A percentile compares a stretch with the other conserved stretches of the same genome.
These are phyloP conservation scores for Calonectria fujianensis DNA, from an alignment of 2,329 filamentous ascomycete species.

Conservation along the genomic window DNA sequence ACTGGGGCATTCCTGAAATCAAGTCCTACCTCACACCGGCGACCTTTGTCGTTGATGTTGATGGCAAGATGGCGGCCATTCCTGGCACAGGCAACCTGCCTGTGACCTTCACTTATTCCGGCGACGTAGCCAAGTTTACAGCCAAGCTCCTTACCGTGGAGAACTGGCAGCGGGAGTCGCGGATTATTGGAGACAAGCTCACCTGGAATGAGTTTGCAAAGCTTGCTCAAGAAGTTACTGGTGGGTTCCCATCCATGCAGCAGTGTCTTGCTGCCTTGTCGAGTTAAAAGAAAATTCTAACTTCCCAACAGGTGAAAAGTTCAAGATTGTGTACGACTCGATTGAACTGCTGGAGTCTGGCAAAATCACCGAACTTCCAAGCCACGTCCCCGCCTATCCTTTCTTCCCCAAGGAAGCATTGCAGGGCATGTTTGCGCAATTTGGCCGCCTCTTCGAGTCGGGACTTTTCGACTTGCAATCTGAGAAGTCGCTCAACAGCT, in stretches of 20 bases:
- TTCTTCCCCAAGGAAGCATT: constrained; percentile 12
- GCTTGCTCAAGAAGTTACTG: not conserved
- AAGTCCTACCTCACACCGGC: constrained; percentile 1
- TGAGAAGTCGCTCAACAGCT: not conserved
- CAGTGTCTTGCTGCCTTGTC: not conserved
- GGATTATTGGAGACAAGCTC: not conserved
- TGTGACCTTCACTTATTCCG: not conserved
- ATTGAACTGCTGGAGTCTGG: constrained; percentile 9
- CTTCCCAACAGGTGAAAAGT: not conserved
- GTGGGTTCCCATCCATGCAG: not conserved
- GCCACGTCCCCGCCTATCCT: not conserved
- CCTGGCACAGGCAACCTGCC: not conserved
- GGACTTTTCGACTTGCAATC: not conserved
- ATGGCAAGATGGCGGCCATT: constrained; percentile 3
- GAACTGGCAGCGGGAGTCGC: not conserved
- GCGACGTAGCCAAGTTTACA: constrained; percentile 5
- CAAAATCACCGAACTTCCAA: not conserved
- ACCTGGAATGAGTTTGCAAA: constrained; percentile 7
- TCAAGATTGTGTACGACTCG: not conserved
- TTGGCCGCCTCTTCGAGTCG: not conserved
- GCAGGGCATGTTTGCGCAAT: not conserved
- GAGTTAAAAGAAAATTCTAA: not conserved
- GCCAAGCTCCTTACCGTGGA: not conserved
- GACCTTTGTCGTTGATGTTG: not conserved
- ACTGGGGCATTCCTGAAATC: constrained; percentile 16